These are phyloP conservation scores for Raddia guianensis DNA, from an alignment of 176 grass and related monocot species.

Conservation along the genomic window DNA sequence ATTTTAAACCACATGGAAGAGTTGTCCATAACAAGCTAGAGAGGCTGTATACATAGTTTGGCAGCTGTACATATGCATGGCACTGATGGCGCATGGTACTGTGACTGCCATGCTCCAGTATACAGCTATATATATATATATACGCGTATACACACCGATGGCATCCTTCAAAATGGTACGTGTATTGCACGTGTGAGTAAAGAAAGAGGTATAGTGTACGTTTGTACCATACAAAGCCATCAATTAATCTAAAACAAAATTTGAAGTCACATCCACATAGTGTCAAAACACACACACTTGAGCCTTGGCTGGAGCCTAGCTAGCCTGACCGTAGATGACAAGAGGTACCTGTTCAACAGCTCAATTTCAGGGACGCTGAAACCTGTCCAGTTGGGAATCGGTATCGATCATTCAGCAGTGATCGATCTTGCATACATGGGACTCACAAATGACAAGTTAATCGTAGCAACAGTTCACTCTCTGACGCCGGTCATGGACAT, in stretches of 20 bases:
- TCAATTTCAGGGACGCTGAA: slow-evolving; percentile 7
- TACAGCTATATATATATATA: slow-evolving; percentile 23
- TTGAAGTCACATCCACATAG: neutral
- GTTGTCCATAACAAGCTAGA: neutral
- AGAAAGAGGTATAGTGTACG: slow-evolving; percentile 6
- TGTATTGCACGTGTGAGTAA: slow-evolving; percentile 27
- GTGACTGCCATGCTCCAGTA: slow-evolving; percentile 11
- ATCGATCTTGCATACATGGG: neutral
- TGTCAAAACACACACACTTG: neutral
- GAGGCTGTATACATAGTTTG: neutral
- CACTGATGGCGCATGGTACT: neutral
- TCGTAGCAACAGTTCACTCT: neutral
- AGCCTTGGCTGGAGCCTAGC: slow-evolving; percentile 15
- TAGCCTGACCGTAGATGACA: slow-evolving; percentile 4
- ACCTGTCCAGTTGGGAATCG: neutral
- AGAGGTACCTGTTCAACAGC: neutral
- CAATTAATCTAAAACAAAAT: neutral
- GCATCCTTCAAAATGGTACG: slow-evolving; percentile 15
- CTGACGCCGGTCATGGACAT: slow-evolving; percentile 15
- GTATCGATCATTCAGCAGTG: slow-evolving; percentile 20
- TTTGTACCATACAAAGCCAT: slow-evolving; percentile 1
- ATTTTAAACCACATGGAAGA: neutral
- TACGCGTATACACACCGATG: neutral
- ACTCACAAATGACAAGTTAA: neutral
- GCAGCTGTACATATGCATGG: slow-evolving; percentile 23